Conservation (phyloP, 257 asterid genomes). For the Gynochthodes officinalis region DNA sequence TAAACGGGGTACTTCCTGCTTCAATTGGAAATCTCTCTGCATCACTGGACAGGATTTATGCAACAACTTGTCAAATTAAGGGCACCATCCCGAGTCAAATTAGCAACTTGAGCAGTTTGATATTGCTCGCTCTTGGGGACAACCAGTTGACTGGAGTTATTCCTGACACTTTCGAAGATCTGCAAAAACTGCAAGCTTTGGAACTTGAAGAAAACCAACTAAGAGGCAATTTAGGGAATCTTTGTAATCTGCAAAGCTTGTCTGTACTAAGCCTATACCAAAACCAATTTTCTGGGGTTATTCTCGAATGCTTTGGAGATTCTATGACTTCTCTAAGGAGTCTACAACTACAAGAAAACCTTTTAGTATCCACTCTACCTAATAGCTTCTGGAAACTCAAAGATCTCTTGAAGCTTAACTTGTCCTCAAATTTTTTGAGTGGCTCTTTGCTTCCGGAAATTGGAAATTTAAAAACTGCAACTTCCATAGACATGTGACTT, state of each 20-base stretch:
- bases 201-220: constrained; percentile 3
- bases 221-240: background rate
- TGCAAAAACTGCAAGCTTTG: background rate
- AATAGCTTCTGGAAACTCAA: background rate
- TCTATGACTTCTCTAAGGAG: background rate
- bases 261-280: background rate
- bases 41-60: background rate
- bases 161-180: constrained; percentile 2
- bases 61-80: background rate
- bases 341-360: constrained; percentile 17
- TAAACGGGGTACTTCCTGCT: constrained; percentile 19
- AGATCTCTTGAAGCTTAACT: background rate
- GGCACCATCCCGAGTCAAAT: constrained; percentile 32
- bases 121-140: background rate
- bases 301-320: constrained; percentile 34
- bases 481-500: background rate
- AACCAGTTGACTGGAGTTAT: constrained; percentile 11
- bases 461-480: background rate
- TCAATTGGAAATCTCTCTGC: constrained; percentile 37
- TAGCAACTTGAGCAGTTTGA: constrained; percentile 28
- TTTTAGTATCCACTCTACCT: constrained; percentile 23
- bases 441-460: background rate
- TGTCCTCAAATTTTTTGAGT: background rate
- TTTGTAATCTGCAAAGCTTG: constrained; percentile 21
- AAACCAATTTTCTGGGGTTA: constrained; percentile 20